Percentiles rank a stretch among this genome's conserved stretches.
Evolutionary conservation across 495 filamentous ascomycete genomes (phyloP).

Genomic region (Talaromyces stipitatus): DNA sequence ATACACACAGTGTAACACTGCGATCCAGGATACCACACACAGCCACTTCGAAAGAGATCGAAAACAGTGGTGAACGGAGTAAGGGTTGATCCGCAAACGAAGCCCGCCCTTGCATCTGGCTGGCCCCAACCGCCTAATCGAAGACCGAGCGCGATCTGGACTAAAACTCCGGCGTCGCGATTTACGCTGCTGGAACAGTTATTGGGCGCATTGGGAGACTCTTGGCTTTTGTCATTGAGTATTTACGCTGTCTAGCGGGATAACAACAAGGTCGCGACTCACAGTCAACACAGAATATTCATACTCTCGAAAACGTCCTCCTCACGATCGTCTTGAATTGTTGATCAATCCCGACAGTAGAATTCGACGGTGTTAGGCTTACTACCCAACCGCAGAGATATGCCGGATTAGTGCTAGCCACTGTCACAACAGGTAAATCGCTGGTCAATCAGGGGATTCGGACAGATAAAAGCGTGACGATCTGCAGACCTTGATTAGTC

Average conservation of each 20-base stretch:
- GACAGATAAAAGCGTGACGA: not conserved
- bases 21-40: not conserved
- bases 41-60: not conserved
- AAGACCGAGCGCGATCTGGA: not conserved
- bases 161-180: not conserved
- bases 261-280: too few relatives aligned
- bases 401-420: not conserved
- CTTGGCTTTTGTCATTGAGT: not conserved
- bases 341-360: not conserved
- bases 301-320: not conserved
- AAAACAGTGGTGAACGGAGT: not conserved
- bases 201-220: not conserved
- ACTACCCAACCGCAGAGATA: not conserved
- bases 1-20: not conserved
- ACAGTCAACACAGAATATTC: not conserved
- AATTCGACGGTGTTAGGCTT: not conserved
- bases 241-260: not conserved
- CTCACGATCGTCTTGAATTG: not conserved
- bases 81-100: not conserved
- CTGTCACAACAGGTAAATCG: not conserved
- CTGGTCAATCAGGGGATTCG: not conserved
- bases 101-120: not conserved
- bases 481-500: not conserved
- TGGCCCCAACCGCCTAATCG: not conserved
- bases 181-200: too few relatives aligned